Base-by-base conservation (phyloP, 108 stramenopile species). In the Cyclotella sp. region DNA sequence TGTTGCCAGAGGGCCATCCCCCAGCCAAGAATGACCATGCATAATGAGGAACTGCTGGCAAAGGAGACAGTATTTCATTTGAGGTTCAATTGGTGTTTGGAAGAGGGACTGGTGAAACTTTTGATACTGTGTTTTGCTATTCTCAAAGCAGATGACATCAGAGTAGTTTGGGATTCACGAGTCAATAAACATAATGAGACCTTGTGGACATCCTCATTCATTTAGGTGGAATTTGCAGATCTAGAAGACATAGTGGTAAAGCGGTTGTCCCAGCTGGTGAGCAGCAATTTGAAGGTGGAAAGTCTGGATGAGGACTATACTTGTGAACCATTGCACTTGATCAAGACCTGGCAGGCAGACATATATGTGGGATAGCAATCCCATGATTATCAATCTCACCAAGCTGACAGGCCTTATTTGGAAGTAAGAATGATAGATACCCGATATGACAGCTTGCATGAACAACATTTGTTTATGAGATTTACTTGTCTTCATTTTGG, bases 321-420 rank as follows among this genome's bases (percentile, higher is more conserved):
- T 24, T 5, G 22, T 12, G 51, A 52, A 5, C 9, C 49, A 16
- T 10, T 30, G 8, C 39, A 0, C 1, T 65, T 65, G 9, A 68
- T 68, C 2, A 52, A 21, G 7, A 34, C 67, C 1, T 72, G 29
- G 28, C 59, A 59, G 39, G 58, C 22, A 46, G 73, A 74, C 42
- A 46, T 64, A 26, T 45, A 74, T 44, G 73, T 74, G 13, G 62
- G 63, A 16, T n/a, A 74, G 22, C 39, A 43, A 63, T 74, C 64
- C 24, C 22, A 66, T 49, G 64, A 74, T 18, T 64, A 22, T 21
- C 10, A 1, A 2, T 9, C 44, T 52, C 73, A 74, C 29, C 5
- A 41, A 19, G 2, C 9, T 41, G 73, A 74, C 11, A 14, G 73
- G 10, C 46, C 42, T 15, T 46, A 41, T 24, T 13, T 49, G 3